Evolutionary conservation across 164 flowering plant species (phyloP), one percentile per base, ranked within the genome.

Genomic region (Cinnamomum chago): DNA sequence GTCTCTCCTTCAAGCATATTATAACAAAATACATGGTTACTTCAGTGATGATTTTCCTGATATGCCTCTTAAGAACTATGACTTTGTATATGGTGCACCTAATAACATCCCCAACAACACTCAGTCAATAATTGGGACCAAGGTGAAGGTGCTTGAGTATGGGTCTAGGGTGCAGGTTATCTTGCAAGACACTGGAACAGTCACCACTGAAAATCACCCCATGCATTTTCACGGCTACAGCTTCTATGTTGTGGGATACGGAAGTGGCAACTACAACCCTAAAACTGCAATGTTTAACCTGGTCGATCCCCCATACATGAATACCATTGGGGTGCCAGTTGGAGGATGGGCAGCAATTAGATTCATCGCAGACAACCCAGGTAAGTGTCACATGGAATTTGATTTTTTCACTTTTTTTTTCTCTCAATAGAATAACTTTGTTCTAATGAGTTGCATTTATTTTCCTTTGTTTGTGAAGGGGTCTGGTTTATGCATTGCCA

Each of bases 261-360:
- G 94, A 1, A 68, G 73, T 5, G 97, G 97, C 1, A 87, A 90
- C 78, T 92, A 82, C 62, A 76, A 90, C 58, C 82, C 90, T 3
- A 78, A 74, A 12, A 79, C 82, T 0, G 88, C 87, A 20, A 62
- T 71, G 33, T 82, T 88, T 70, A 90, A 92, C 79, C 71, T 89
- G 82, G 83, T 84, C 0, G 93, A 92, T 76, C 92, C 94, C 0
- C 92, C 89, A 3, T 84, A 85, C 70, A 81, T 84, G 88, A 92
- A 90, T 80, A 89, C 92, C 1, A 77, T 90, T 12, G 90, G 89
- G 51, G 94, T 92, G 25, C 97, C 97, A 0, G 88, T 83, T 1
- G 97, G 92, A 5, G 97, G 94, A 73, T 92, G 97, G 97, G 90
- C 93, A 11, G 94, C 84, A 2, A 86, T 92, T 30, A 76, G 97